A percentile compares a stretch with the other conserved stretches of the same genome.
phyloP scores from a whole-genome alignment of 2,329 filamentous ascomycete genomes.

The Fusarium sp. region DNA sequence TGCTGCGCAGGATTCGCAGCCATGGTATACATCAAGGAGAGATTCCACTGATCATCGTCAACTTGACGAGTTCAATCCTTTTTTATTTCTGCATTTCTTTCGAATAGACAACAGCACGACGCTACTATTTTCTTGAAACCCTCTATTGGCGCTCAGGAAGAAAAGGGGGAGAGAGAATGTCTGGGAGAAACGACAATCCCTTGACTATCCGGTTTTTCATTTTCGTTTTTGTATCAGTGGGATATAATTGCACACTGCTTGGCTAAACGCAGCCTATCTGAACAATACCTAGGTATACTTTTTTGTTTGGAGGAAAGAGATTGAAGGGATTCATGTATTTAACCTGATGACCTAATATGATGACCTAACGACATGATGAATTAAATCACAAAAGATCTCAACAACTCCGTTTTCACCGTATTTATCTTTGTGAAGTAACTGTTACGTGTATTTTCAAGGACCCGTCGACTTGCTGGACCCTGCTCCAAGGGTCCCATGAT shows the following conservation, averaged over 20 bases:
- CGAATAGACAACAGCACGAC: conserved; percentile 30
- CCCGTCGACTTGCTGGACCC: conserved; percentile 1
- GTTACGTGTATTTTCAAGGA: neutral
- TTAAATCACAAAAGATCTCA: neutral
- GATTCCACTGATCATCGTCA: conserved; percentile 58
- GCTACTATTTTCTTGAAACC: conserved; percentile 19
- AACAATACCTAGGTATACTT: conserved; percentile 2
- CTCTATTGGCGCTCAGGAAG: conserved; percentile 12
- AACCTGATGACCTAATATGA: conserved; percentile 35
- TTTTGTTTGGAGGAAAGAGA: neutral
- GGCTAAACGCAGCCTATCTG: conserved; percentile 7
- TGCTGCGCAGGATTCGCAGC: conserved; percentile 79
- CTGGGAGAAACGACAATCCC: conserved; percentile 13
- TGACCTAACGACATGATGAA: conserved; percentile 41
- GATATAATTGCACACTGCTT: conserved; percentile 10
- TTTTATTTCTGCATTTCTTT: neutral
- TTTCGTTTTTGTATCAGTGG: neutral
- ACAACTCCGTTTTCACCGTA: neutral
- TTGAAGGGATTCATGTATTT: conserved; percentile 32
- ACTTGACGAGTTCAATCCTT: neutral
- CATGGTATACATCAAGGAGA: conserved; percentile 74
- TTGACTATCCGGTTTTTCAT: neutral
- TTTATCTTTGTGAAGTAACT: neutral
- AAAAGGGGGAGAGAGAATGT: neutral
- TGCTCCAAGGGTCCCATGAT: conserved; percentile 4